Evolutionary conservation across 1,284 basidiomycete genomes (phyloP).

Genomic region (Blastosporella zonata): DNA sequence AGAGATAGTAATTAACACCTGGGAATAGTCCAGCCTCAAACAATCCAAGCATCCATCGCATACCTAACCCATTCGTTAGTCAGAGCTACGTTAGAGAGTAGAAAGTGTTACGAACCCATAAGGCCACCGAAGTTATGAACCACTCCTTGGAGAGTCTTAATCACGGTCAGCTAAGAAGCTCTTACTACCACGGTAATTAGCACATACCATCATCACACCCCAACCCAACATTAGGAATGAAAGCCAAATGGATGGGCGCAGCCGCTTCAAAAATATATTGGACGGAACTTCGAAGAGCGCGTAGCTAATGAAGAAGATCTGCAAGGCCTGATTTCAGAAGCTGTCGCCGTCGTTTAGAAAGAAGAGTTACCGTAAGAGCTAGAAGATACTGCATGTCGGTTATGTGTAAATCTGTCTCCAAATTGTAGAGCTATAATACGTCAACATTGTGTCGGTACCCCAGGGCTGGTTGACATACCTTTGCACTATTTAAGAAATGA

Average conservation of each 20-base stretch:
- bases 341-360: background rate
- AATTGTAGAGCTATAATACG: slow-evolving; percentile 19
- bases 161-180: background rate
- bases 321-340: background rate
- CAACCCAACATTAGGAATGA: slow-evolving; percentile 37
- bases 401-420: slow-evolving; percentile 44
- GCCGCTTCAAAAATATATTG: slow-evolving; percentile 66
- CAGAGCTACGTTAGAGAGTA: background rate
- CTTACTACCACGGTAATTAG: background rate
- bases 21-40: slow-evolving; percentile 75
- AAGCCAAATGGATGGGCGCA: slow-evolving; percentile 37
- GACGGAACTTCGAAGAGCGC: slow-evolving; percentile 69
- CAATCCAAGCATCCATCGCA: slow-evolving; percentile 64
- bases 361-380: slow-evolving; percentile 46
- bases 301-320: slow-evolving; percentile 63
- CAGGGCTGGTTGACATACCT: slow-evolving; percentile 13
- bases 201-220: slow-evolving; percentile 61
- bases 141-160: slow-evolving; percentile 64
- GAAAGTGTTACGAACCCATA: slow-evolving; percentile 39
- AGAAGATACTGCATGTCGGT: slow-evolving; percentile 64
- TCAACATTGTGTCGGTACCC: background rate
- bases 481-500: slow-evolving; percentile 16
- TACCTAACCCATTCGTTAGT: slow-evolving; percentile 34
- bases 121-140: slow-evolving; percentile 63
- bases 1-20: slow-evolving; percentile 68